A percentile compares a stretch with the other conserved stretches of the same genome.
Conservation (phyloP, 2,329 filamentous ascomycete species). For the Alternaria viburni region DNA sequence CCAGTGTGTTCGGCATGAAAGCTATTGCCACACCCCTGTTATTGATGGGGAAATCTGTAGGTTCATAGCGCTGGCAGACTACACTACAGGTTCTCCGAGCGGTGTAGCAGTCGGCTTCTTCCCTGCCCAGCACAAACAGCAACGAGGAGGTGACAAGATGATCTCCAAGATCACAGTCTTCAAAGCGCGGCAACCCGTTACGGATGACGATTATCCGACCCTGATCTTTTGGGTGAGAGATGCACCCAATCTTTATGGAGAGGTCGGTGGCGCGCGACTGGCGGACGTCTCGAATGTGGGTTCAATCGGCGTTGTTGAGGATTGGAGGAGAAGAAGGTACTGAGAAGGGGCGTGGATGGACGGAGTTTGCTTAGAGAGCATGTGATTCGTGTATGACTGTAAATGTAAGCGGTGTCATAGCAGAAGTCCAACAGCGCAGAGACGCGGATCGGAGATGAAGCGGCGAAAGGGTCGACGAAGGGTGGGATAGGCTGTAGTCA, state of each 20-base stretch:
- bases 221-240: not conserved
- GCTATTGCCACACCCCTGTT: not conserved
- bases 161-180: not conserved
- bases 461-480: not conserved
- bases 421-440: not conserved
- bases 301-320: not conserved
- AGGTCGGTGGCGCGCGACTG: not conserved
- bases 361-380: not conserved
- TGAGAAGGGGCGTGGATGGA: not conserved
- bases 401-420: not conserved
- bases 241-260: not conserved
- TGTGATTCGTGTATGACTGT: not conserved
- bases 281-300: not conserved
- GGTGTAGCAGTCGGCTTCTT: constrained; percentile 2
- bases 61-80: not conserved
- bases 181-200: not conserved
- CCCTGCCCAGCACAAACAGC: constrained; percentile 5
- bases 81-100: not conserved
- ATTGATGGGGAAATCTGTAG: not conserved
- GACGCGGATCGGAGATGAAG: not conserved
- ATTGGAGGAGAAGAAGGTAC: not conserved
- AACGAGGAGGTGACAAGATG: not conserved
- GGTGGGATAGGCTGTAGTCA: not conserved
- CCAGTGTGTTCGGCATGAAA: not conserved
- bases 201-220: not conserved